Evolutionary conservation across 192 early-diverging fungal species (phyloP).

Genomic region (Chytriomyces hyalinus): DNA sequence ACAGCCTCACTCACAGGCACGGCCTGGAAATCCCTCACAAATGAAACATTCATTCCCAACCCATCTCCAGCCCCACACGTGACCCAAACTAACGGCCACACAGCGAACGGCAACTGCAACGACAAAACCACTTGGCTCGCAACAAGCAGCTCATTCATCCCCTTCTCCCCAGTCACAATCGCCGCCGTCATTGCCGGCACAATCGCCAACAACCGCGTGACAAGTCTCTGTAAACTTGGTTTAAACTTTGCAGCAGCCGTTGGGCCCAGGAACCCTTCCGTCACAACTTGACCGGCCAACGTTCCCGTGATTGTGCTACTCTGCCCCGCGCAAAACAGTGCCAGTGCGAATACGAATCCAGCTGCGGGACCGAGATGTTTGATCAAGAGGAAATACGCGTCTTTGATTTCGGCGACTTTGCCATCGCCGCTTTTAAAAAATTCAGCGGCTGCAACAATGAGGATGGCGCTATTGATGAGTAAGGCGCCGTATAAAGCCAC

Average conservation of each 20-base stretch:
- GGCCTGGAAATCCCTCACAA: background rate
- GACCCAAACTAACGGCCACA: slow-evolving; percentile 77
- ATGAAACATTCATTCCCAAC: slow-evolving; percentile 28
- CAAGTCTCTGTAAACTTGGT: slow-evolving; percentile 73
- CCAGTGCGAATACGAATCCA: slow-evolving; percentile 75
- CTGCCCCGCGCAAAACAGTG: slow-evolving; percentile 77
- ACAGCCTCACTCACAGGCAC: no score
- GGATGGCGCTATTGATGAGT: slow-evolving; percentile 76
- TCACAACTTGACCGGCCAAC: slow-evolving; percentile 84
- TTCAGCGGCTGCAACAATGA: slow-evolving; percentile 77
- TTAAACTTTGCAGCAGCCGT: slow-evolving; percentile 20
- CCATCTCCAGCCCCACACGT: slow-evolving; percentile 46
- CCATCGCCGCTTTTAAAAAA: slow-evolving; percentile 62
- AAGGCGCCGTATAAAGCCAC: slow-evolving; percentile 74
- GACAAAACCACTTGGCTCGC: slow-evolving; percentile 77
- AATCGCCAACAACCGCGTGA: slow-evolving; percentile 76
- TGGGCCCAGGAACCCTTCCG: slow-evolving; percentile 73
- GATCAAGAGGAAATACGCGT: slow-evolving; percentile 67
- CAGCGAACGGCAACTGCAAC: slow-evolving; percentile 82
- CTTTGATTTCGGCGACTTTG: slow-evolving; percentile 67
- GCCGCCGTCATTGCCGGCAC: slow-evolving; percentile 74
- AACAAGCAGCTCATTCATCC: slow-evolving; percentile 69
- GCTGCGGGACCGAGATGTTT: slow-evolving; percentile 67
- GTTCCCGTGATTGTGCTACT: slow-evolving; percentile 80
- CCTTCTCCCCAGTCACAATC: slow-evolving; percentile 63